Conservation (phyloP, 2,329 filamentous ascomycete genomes). For the Byssothecium circinans region DNA sequence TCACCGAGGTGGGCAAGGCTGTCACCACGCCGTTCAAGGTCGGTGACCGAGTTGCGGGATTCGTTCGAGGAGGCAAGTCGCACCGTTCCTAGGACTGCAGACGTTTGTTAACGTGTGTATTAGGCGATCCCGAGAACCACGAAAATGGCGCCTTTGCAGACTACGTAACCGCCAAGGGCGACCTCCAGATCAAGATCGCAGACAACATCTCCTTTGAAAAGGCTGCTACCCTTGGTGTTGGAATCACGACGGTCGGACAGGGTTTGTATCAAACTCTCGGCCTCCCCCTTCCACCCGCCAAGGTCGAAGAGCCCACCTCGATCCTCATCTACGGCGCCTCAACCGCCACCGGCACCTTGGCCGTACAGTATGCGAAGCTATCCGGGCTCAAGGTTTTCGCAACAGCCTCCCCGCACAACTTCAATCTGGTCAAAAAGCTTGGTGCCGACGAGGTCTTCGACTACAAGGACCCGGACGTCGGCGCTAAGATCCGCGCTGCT, state of each 20-base stretch:
- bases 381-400: conserved; percentile 55
- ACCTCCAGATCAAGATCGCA: conserved; percentile 52
- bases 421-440: conserved; percentile 58
- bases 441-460: conserved; percentile 67
- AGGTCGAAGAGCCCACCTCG: conserved; percentile 40
- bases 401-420: conserved; percentile 57
- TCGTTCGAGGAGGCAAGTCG: conserved; percentile 49
- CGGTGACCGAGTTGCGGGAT: conserved; percentile 58
- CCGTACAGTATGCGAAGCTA: conserved; percentile 65
- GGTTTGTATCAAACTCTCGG: conserved; percentile 49
- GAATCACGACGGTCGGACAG: conserved; percentile 56
- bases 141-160: conserved; percentile 59
- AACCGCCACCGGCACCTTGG: conserved; percentile 58
- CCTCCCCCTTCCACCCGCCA: conserved; percentile 50
- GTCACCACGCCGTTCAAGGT: conserved; percentile 52
- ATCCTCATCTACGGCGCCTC: conserved; percentile 56
- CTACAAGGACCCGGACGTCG: conserved; percentile 57
- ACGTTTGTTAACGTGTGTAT: conserved; percentile 1
- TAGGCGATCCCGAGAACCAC: conserved; percentile 34
- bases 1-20: conserved; percentile 54
- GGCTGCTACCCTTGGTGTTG: conserved; percentile 57
- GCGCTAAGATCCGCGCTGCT: conserved; percentile 50
- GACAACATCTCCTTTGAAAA: conserved; percentile 54
- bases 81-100: neutral
- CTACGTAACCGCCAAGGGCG: conserved; percentile 55